These are phyloP conservation scores for Aspergillus nanangensis DNA, from an alignment of 495 filamentous ascomycete genomes.

Conservation along the genomic window DNA sequence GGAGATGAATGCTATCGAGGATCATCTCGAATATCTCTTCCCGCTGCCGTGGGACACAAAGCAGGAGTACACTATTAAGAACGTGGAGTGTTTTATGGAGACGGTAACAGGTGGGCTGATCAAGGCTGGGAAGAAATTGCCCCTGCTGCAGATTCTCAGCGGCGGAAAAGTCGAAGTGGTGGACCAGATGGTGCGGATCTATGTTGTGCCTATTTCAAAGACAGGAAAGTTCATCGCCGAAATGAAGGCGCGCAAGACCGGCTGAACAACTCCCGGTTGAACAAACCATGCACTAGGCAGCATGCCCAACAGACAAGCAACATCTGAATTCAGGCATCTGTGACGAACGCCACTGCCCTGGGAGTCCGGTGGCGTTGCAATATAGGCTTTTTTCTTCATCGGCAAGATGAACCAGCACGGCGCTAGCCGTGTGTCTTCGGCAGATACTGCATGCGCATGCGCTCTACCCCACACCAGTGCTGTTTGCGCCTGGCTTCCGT, in stretches of 20 bases:
- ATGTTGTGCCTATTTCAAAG: conserved; percentile 68
- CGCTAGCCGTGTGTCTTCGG: background rate
- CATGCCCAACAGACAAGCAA: too few species aligned
- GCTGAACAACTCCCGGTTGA: conserved; percentile 10
- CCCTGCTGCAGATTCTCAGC: conserved; percentile 67
- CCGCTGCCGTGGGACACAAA: conserved; percentile 77
- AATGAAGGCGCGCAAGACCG: conserved; percentile 64
- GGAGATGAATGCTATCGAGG: conserved; percentile 63
- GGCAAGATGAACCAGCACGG: too few species aligned
- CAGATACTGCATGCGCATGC: background rate
- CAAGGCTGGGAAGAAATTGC: conserved; percentile 83
- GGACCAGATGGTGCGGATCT: conserved; percentile 77
- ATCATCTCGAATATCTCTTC: conserved; percentile 78
- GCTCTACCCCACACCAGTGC: background rate
- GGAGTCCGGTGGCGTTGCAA: background rate
- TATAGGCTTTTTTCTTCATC: background rate
- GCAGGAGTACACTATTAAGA: conserved; percentile 55
- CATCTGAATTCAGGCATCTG: background rate
- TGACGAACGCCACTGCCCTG: background rate
- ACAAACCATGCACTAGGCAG: too few species aligned
- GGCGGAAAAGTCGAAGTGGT: conserved; percentile 79
- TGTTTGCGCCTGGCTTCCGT: too few species aligned
- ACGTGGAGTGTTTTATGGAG: conserved; percentile 89
- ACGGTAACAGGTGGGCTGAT: conserved; percentile 74
- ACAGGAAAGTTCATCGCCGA: conserved; percentile 73